Conservation (phyloP, 306 rosid genomes). For the Astragalus membranaceus region DNA sequence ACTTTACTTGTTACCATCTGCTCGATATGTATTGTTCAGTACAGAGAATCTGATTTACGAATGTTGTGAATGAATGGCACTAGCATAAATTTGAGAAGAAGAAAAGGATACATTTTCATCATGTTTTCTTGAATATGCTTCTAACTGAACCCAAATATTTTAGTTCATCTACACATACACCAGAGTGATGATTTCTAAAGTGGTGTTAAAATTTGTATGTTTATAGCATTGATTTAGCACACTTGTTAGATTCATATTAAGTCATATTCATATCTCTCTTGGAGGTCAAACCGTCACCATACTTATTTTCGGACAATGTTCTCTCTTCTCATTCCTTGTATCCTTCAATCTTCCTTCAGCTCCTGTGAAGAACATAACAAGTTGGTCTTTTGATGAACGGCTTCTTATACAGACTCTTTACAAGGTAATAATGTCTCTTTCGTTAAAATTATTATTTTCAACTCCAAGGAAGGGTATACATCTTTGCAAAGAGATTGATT, state of each 20-base stretch:
- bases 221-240: neutral
- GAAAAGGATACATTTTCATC: neutral
- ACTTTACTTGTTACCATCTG: slow-evolving; percentile 17
- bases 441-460: neutral
- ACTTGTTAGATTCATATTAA: neutral
- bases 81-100: neutral
- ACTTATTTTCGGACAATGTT: neutral
- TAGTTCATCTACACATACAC: no score
- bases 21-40: neutral
- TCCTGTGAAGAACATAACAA: slow-evolving; percentile 46
- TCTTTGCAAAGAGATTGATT: neutral
- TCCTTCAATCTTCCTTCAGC: slow-evolving; percentile 31
- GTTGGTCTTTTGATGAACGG: slow-evolving; percentile 85
- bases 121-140: neutral
- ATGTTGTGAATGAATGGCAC: neutral
- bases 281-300: neutral
- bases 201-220: neutral
- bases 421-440: slow-evolving; percentile 50
- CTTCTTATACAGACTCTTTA: slow-evolving; percentile 73
- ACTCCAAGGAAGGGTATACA: neutral
- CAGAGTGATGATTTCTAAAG: slow-evolving; percentile 3
- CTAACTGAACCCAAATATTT: no score
- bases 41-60: neutral
- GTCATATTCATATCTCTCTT: neutral
- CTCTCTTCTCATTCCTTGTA: neutral